Evolutionary conservation across 495 filamentous ascomycete species (phyloP).

Genomic region (Thozetella sp.): DNA sequence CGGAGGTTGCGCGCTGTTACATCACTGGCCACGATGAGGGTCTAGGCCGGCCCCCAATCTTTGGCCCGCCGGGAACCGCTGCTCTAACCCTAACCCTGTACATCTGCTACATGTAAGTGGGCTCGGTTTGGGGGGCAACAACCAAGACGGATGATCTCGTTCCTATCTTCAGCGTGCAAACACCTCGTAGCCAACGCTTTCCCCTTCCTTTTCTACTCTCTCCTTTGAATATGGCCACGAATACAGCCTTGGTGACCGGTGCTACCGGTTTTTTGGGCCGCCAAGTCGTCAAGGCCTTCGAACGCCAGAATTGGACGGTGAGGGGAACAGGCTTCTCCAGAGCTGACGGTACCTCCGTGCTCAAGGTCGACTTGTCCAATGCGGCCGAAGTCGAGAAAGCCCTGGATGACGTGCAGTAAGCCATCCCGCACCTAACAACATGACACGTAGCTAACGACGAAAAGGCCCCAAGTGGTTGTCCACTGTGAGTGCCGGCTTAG

Average conservation of each 20-base stretch:
- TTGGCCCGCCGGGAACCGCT: too few species aligned
- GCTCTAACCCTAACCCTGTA: too few species aligned
- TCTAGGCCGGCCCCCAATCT: too few species aligned
- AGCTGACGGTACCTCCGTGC: slow-evolving; percentile 68
- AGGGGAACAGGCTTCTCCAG: slow-evolving; percentile 79
- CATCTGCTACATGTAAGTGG: too few species aligned
- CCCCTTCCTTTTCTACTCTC: too few species aligned
- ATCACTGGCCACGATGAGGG: slow-evolving; percentile 46
- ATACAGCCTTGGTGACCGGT: slow-evolving; percentile 77
- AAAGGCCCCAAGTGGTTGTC: slow-evolving; percentile 78
- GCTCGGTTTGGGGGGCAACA: too few species aligned
- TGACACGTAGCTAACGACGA: slow-evolving; percentile 5
- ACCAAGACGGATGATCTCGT: too few species aligned
- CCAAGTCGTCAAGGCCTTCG: slow-evolving; percentile 76
- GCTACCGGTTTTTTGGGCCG: slow-evolving; percentile 84
- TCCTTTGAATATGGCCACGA: too few species aligned
- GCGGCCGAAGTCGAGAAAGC: slow-evolving; percentile 59
- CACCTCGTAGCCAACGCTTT: too few species aligned
- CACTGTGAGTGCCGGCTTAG: slow-evolving; percentile 63
- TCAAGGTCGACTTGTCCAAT: slow-evolving; percentile 77
- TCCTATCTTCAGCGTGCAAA: too few species aligned
- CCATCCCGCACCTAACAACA: not conserved
- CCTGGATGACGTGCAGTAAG: slow-evolving; percentile 67
- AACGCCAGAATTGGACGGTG: slow-evolving; percentile 68
- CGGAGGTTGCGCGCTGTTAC: not conserved